A percentile compares a stretch with the other conserved stretches of the same genome.
These are phyloP conservation scores for Seiridium cupressi DNA, from an alignment of 2,329 filamentous ascomycete species.

Conservation along the genomic window DNA sequence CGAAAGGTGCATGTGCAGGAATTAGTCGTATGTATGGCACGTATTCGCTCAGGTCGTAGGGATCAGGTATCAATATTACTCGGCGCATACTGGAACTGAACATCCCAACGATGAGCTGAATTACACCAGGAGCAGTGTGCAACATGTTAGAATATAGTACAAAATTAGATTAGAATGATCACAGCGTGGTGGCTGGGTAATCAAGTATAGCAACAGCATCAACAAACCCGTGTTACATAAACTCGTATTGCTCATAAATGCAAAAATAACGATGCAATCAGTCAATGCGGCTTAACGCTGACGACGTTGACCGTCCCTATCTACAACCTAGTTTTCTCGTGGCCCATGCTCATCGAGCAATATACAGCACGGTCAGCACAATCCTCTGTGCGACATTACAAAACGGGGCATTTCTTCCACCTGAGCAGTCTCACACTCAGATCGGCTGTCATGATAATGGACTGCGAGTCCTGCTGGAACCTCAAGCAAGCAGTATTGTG, in stretches of 20 bases:
- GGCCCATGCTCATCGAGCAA: neutral
- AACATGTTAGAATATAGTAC: neutral
- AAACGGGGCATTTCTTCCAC: neutral
- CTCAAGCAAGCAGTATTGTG: neutral
- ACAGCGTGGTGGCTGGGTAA: no score
- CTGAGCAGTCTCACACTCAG: neutral
- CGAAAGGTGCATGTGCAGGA: no score
- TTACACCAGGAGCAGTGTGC: no score
- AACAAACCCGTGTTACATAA: no score
- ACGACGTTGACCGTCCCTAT: neutral
- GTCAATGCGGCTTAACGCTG: neutral
- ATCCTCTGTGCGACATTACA: neutral
- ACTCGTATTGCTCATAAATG: neutral
- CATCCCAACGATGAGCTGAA: no score
- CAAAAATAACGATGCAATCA: neutral
- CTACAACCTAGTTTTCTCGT: neutral
- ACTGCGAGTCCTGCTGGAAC: neutral
- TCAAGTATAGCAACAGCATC: no score
- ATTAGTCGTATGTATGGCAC: no score
- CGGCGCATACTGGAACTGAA: neutral
- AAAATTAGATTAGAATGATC: neutral
- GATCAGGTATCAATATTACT: neutral
- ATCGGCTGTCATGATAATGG: neutral
- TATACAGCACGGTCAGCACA: neutral
- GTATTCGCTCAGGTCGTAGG: no score